Conservation (phyloP, 257 asterid genomes). For the Penstemon newberryi region DNA sequence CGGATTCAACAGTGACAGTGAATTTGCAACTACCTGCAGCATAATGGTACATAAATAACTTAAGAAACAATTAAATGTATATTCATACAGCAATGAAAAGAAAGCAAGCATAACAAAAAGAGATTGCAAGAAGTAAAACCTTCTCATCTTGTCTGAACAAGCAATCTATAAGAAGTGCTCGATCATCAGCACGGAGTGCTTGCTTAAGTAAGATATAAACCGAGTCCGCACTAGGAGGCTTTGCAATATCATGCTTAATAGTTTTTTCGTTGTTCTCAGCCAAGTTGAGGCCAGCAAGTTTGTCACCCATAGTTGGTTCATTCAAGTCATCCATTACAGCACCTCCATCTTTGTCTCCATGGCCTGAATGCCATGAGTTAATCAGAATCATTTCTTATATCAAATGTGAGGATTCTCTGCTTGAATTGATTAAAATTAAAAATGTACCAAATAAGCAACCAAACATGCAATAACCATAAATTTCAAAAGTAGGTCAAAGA, state of each 20-base stretch:
- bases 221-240: slow-evolving; percentile 94
- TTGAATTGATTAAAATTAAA: not conserved
- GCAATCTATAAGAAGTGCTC: slow-evolving; percentile 78
- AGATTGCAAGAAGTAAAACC: slow-evolving; percentile 42
- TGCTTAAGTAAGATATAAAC: slow-evolving; percentile 81
- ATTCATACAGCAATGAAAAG: not conserved
- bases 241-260: slow-evolving; percentile 38
- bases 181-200: slow-evolving; percentile 86
- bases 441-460: no score
- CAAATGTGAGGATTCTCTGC: not conserved
- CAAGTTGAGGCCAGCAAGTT: slow-evolving; percentile 72
- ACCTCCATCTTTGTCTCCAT: slow-evolving; percentile 48
- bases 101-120: not conserved
- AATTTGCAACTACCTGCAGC: slow-evolving; percentile 76
- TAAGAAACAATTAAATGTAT: slow-evolving; percentile 11
- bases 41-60: slow-evolving; percentile 10
- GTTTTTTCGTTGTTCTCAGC: slow-evolving; percentile 34
- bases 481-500: not conserved
- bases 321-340: slow-evolving; percentile 48
- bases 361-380: slow-evolving; percentile 41
- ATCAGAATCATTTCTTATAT: slow-evolving; percentile 11
- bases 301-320: slow-evolving; percentile 95
- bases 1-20: slow-evolving; percentile 67
- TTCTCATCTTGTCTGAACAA: slow-evolving; percentile 83
- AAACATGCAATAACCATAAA: no score